phyloP scores from a whole-genome alignment of 371 early-diverging fungal species.

The Chytridiales sp. region DNA sequence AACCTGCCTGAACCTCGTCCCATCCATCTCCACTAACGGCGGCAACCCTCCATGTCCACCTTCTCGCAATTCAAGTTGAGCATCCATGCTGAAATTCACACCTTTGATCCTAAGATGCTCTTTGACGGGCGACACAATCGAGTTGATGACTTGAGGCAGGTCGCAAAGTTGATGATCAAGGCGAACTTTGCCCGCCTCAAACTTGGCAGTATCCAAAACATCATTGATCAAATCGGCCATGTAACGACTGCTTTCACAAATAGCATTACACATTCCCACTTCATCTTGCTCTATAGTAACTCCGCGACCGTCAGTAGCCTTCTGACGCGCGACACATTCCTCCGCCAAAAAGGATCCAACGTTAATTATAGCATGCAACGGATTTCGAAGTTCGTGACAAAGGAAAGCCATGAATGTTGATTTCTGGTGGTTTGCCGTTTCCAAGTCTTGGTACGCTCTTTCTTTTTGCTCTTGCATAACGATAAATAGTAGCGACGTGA shows the following conservation, averaged over 20 bases:
- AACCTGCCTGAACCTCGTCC: conserved; percentile 15
- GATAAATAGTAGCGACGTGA: neutral
- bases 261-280: neutral
- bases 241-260: neutral
- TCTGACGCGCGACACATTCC: neutral
- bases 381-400: conserved; percentile 10
- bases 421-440: neutral
- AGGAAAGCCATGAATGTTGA: conserved; percentile 11
- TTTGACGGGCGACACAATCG: neutral
- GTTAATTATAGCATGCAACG: conserved; percentile 5
- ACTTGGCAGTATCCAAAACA: conserved; percentile 3
- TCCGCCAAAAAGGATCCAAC: neutral
- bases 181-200: neutral
- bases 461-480: neutral
- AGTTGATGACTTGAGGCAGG: neutral
- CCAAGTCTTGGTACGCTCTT: neutral
- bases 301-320: too few species aligned
- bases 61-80: too few species aligned
- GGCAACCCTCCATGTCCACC: too few species aligned
- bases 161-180: neutral
- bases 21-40: conserved; percentile 10
- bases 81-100: neutral
- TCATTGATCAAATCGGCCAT: conserved; percentile 8
- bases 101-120: neutral
- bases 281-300: too few species aligned